A percentile compares a stretch with the other conserved stretches of the same genome.
These are phyloP conservation scores for Candida glucosophila DNA, from an alignment of 1,139 yeast species.

Conservation along the genomic window DNA sequence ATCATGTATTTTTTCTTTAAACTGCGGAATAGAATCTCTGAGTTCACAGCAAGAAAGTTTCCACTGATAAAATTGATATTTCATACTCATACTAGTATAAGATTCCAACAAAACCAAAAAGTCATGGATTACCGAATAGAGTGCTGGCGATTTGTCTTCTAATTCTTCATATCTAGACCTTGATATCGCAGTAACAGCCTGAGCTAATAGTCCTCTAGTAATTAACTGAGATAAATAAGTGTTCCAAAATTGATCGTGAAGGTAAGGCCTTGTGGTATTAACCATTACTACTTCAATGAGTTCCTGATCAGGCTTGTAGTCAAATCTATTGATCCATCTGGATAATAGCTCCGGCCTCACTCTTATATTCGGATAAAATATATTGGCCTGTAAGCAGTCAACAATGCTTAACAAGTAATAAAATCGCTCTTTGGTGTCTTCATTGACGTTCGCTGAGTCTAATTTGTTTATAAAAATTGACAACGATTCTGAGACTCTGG, in stretches of 20 bases:
- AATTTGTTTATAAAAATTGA: conserved; percentile 11
- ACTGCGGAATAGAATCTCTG: conserved; percentile 30
- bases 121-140: conserved; percentile 39
- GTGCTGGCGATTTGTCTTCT: conserved; percentile 15
- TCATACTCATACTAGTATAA: conserved; percentile 34
- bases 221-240: conserved; percentile 46
- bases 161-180: conserved; percentile 34
- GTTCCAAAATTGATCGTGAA: conserved; percentile 58
- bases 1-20: conserved; percentile 13
- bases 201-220: conserved; percentile 54
- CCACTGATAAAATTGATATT: conserved; percentile 41
- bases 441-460: conserved; percentile 11
- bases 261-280: conserved; percentile 36
- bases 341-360: conserved; percentile 39
- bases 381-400: conserved; percentile 48
- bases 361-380: conserved; percentile 34
- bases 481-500: conserved; percentile 16
- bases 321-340: conserved; percentile 63
- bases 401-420: conserved; percentile 42
- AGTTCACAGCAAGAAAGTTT: conserved; percentile 42
- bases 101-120: conserved; percentile 28
- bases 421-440: conserved; percentile 9
- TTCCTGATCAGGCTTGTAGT: conserved; percentile 47
- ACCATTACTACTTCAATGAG: conserved; percentile 38
- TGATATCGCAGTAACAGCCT: conserved; percentile 41